Base-by-base conservation (phyloP, 2,329 filamentous ascomycete species). In the Zymoseptoria tritici region DNA sequence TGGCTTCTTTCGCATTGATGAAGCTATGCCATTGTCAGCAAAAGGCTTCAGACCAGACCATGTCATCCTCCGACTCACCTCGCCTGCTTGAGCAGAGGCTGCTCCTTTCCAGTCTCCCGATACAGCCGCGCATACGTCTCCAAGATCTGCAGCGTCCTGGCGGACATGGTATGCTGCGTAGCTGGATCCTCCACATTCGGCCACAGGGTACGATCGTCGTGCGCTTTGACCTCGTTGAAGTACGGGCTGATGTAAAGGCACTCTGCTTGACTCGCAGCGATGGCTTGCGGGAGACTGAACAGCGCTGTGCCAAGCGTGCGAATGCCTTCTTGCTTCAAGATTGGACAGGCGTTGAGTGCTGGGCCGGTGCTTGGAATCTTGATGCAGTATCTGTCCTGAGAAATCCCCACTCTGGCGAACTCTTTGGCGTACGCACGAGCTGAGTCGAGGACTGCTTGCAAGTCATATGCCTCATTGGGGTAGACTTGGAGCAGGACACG, bases 331-430 rank as follows among this genome's bases (percentile, higher is more conserved):
- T 69, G 64, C 66, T 86, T 79, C 4, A 88, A 74, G 3, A 74
- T 73, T 2, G 76, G 77, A 61, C 84, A 86, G 1, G 85, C 85
- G 64, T 81, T 77, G 13, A 88, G 74, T 1, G 85, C 85, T 66
- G 86, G 83, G 80, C 82, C 87, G 0, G 84, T 87, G 7, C 79
- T 77, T 0, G 84, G 82, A 49, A 88, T 81, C 67, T 87, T 87
- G 73, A 87, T 84, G 62, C 81, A 86, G 24, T 87, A 73, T 29
- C 83, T 76, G 13, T 58, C 55, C 16, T 61, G 59, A 4, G 63
- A 50, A 22, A 65, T 65, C 2, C 63, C 63, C 6, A 52, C 8
- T 75, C 75, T 2, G 71, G 63, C 0, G 78, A 63, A 64, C 9
- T 63, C 62, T 59, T 53, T 59, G 21, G 62, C 62, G 22, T 63